A percentile compares a stretch with the other conserved stretches of the same genome.
phyloP scores from a whole-genome alignment of 2,329 filamentous ascomycete genomes.

The Pseudogymnoascus sp. region DNA sequence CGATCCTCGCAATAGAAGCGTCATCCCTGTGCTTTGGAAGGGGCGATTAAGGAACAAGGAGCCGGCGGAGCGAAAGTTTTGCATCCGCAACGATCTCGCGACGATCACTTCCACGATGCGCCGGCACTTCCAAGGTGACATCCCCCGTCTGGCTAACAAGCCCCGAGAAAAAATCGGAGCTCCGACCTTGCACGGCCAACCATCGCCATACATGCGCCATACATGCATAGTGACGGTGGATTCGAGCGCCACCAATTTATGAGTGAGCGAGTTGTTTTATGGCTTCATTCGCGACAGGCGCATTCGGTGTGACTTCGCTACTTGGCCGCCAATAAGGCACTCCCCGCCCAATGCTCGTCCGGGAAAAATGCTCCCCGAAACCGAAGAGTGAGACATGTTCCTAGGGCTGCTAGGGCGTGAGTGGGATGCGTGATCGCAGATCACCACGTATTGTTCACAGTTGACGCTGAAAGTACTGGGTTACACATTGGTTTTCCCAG shows the following conservation, averaged over 20 bases:
- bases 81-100: neutral
- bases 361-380: neutral
- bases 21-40: neutral
- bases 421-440: neutral
- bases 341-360: neutral
- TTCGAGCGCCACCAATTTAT: neutral
- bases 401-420: neutral
- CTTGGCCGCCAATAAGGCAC: neutral
- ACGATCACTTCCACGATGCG: neutral
- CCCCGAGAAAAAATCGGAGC: constrained; percentile 1
- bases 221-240: neutral
- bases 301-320: neutral
- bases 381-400: neutral
- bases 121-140: neutral
- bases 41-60: neutral
- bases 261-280: neutral
- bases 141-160: neutral
- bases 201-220: neutral
- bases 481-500: neutral
- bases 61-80: neutral
- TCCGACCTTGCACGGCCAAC: neutral
- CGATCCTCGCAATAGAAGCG: neutral
- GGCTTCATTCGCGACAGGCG: neutral
- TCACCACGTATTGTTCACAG: neutral
- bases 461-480: neutral